Evolutionary conservation across 208 protist genomes (phyloP).

Genomic region (Angomonas deanei): DNA sequence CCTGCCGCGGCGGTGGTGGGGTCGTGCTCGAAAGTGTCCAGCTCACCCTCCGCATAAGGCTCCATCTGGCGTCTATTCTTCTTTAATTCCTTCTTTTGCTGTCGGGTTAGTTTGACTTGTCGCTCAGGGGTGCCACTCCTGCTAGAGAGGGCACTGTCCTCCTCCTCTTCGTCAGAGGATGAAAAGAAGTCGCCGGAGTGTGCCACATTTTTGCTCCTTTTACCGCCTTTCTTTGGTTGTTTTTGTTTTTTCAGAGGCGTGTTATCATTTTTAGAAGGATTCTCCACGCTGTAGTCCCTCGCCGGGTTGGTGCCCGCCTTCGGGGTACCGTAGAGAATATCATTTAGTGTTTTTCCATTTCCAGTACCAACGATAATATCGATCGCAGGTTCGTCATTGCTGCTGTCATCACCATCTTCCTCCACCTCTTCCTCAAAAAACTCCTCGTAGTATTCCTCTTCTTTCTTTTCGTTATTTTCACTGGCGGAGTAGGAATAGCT

Average conservation of each 20-base stretch:
- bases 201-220: too few species aligned
- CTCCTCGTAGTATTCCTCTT: constrained; percentile 57
- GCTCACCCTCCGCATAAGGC: not conserved
- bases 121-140: not conserved
- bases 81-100: not conserved
- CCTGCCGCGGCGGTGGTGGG: not conserved
- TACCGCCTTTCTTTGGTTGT: not conserved
- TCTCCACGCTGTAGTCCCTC: constrained; percentile 19
- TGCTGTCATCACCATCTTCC: constrained; percentile 31
- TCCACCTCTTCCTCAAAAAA: constrained; percentile 61
- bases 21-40: not conserved
- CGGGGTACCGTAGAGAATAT: constrained; percentile 63
- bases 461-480: constrained; percentile 14
- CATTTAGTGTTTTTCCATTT: constrained; percentile 33
- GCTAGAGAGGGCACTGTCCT: not conserved
- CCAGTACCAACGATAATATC: constrained; percentile 53
- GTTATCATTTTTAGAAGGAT: not conserved
- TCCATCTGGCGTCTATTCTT: not conserved
- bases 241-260: not conserved
- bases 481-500: not conserved
- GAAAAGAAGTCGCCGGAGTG: too few species aligned
- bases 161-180: not conserved
- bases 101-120: not conserved
- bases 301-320: constrained; percentile 31
- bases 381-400: constrained; percentile 72